These are phyloP conservation scores for Colletotrichum sublineola DNA, from an alignment of 2,329 filamentous ascomycete genomes.

Conservation along the genomic window DNA sequence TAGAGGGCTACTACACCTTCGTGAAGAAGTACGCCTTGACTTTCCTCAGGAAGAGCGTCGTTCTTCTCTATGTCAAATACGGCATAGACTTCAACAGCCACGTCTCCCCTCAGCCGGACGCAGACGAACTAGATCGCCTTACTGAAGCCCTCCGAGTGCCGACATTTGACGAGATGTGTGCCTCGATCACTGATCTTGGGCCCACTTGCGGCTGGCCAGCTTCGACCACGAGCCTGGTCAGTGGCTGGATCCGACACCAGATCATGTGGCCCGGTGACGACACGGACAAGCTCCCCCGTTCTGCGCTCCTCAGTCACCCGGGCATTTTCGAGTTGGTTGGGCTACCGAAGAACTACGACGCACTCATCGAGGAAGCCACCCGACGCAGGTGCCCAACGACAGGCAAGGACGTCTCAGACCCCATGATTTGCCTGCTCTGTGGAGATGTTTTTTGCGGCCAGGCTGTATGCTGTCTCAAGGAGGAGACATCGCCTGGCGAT, in stretches of 20 bases:
- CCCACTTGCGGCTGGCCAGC: constrained; percentile 63
- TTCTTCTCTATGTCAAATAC: constrained; percentile 89
- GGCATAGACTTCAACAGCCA: constrained; percentile 88
- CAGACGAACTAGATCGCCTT: constrained; percentile 85
- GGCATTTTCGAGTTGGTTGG: constrained; percentile 95
- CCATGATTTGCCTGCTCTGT: constrained; percentile 92
- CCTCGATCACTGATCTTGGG: constrained; percentile 64
- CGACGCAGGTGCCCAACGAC: constrained; percentile 87
- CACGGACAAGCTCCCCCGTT: constrained; percentile 50
- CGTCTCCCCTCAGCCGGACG: constrained; percentile 71
- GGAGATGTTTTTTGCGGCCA: constrained; percentile 98
- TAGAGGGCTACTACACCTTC: constrained; percentile 69
- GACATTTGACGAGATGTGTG: constrained; percentile 82
- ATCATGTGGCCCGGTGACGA: constrained; percentile 53
- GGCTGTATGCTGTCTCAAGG: constrained; percentile 87
- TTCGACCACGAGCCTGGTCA: constrained; percentile 60
- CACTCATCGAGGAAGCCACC: constrained; percentile 91
- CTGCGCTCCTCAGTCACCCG: constrained; percentile 78
- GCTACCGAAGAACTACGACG: constrained; percentile 91
- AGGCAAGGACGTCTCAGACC: constrained; percentile 91
- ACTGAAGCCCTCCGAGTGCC: constrained; percentile 82
- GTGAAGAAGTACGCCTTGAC: constrained; percentile 87
- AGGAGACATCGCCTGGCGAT: constrained; percentile 61
- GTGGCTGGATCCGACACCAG: constrained; percentile 82
- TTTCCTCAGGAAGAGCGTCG: constrained; percentile 86